These are phyloP conservation scores for Mycothermus thermophilus DNA, from an alignment of 495 filamentous ascomycete species.

Conservation along the genomic window DNA sequence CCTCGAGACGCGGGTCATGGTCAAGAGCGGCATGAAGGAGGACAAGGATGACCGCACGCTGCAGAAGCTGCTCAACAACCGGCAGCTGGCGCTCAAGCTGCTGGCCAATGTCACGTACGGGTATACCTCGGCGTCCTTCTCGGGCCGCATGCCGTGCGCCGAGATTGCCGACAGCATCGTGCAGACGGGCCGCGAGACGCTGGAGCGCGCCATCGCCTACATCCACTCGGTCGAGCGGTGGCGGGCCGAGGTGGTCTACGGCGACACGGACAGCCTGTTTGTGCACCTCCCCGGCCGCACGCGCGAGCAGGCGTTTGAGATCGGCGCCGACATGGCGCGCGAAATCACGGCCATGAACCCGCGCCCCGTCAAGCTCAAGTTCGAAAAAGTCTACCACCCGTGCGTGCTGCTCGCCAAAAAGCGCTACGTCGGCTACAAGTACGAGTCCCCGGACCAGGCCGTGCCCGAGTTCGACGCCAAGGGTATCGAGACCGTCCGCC, in stretches of 20 bases:
- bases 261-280: slow-evolving; percentile 96
- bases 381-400: slow-evolving; percentile 95
- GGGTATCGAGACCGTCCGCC: slow-evolving; percentile 89
- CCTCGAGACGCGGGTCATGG: slow-evolving; percentile 93
- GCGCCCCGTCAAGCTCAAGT: slow-evolving; percentile 86
- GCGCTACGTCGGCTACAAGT: slow-evolving; percentile 96
- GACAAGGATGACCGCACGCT: slow-evolving; percentile 82
- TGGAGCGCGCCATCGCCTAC: slow-evolving; percentile 84
- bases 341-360: slow-evolving; percentile 84
- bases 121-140: slow-evolving; percentile 91
- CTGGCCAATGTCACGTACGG: slow-evolving; percentile 98
- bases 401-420: slow-evolving; percentile 93
- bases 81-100: slow-evolving; percentile 90
- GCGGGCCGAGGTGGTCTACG: slow-evolving; percentile 94
- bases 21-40: slow-evolving; percentile 91
- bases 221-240: slow-evolving; percentile 79
- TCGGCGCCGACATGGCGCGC: slow-evolving; percentile 86
- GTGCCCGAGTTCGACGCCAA: slow-evolving; percentile 95
- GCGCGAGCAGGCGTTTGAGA: slow-evolving; percentile 75
- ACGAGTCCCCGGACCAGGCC: slow-evolving; percentile 61
- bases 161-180: slow-evolving; percentile 98
- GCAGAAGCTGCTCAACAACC: slow-evolving; percentile 80
- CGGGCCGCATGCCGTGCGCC: slow-evolving; percentile 90
- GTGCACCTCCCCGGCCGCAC: slow-evolving; percentile 79
- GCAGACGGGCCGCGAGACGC: slow-evolving; percentile 82